A percentile compares a stretch with the other conserved stretches of the same genome.
Evolutionary conservation across 345 rosid species (phyloP).

Genomic region (Noccaea bulbosa): DNA sequence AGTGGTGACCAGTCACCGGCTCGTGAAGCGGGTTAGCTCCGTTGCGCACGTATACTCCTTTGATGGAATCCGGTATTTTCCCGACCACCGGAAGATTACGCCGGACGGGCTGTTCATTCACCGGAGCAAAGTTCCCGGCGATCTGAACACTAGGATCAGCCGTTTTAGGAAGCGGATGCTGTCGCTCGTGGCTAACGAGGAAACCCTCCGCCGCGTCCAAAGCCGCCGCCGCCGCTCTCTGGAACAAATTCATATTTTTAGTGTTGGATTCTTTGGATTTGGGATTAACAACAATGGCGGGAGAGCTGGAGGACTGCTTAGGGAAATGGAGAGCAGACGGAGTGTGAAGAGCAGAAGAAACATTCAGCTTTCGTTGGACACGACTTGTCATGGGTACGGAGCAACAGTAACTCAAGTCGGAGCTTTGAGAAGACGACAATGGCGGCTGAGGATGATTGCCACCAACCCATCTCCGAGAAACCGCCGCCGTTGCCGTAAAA

Average conservation of each 20-base stretch:
- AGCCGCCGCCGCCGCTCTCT: constrained; percentile 58
- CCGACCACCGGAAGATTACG: constrained; percentile 66
- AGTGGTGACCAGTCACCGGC: constrained; percentile 86
- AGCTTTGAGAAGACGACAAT: constrained; percentile 39
- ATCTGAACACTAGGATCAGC: constrained; percentile 78
- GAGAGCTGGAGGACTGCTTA: constrained; percentile 45
- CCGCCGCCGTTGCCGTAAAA: constrained; percentile 42
- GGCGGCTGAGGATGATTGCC: constrained; percentile 38
- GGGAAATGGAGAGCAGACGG: constrained; percentile 62
- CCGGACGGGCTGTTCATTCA: constrained; percentile 62
- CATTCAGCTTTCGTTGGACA: constrained; percentile 40
- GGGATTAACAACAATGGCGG: constrained; percentile 40
- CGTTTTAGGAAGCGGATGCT: constrained; percentile 71
- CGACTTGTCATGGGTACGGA: constrained; percentile 41
- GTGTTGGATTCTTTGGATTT: constrained; percentile 25
- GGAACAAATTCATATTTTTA: constrained; percentile 61
- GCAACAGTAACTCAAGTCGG: constrained; percentile 27
- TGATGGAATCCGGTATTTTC: constrained; percentile 62
- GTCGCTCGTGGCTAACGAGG: constrained; percentile 58
- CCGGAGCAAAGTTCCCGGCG: constrained; percentile 83
- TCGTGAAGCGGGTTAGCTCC: constrained; percentile 90
- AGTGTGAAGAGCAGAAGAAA: constrained; percentile 56
- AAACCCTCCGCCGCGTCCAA: constrained; percentile 63
- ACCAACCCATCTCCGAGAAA: constrained; percentile 40
- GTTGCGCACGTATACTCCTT: constrained; percentile 75